Percentiles rank a stretch among this genome's conserved stretches.
These are phyloP conservation scores for Pleurotus salmoneostramineus DNA, from an alignment of 768 basidiomycete genomes.

Conservation along the genomic window DNA sequence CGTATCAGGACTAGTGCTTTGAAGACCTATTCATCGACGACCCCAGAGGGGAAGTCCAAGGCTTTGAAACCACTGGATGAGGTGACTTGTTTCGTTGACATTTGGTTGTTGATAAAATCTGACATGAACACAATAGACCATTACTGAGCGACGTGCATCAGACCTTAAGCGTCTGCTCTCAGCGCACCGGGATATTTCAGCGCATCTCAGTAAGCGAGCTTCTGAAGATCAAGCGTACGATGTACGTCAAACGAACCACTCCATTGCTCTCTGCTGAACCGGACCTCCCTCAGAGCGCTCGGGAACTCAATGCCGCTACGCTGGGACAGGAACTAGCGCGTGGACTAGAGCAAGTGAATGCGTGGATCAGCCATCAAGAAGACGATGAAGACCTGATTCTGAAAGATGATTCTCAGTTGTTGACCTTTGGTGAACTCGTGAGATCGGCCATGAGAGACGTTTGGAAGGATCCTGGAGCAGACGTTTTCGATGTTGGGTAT, in stretches of 20 bases:
- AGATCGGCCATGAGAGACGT: conserved; percentile 64
- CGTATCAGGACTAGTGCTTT: conserved; percentile 61
- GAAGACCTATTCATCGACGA: conserved; percentile 30
- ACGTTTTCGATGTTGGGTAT: conserved; percentile 84
- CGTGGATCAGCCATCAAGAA: conserved; percentile 42
- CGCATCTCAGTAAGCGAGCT: conserved; percentile 66
- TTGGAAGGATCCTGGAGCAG: conserved; percentile 65
- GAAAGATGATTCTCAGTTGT: conserved; percentile 36
- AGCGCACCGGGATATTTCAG: conserved; percentile 61
- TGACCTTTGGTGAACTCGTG: conserved; percentile 50
- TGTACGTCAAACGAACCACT: conserved; percentile 35
- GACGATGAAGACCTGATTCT: conserved; percentile 40
- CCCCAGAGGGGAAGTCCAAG: conserved; percentile 25
- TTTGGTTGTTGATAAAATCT: no score
- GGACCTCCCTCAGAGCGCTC: conserved; percentile 57
- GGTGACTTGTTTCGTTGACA: conserved; percentile 30
- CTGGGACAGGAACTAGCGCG: conserved; percentile 83
- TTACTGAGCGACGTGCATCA: conserved; percentile 43
- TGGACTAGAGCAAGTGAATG: conserved; percentile 56
- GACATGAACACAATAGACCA: conserved; percentile 34
- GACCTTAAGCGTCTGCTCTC: conserved; percentile 55
- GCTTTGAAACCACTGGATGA: conserved; percentile 66
- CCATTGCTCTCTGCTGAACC: neutral
- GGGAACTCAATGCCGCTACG: conserved; percentile 73
- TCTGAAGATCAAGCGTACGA: conserved; percentile 80